Conservation (phyloP, 2,329 filamentous ascomycete species). For the Trichophyton schoenleinii region DNA sequence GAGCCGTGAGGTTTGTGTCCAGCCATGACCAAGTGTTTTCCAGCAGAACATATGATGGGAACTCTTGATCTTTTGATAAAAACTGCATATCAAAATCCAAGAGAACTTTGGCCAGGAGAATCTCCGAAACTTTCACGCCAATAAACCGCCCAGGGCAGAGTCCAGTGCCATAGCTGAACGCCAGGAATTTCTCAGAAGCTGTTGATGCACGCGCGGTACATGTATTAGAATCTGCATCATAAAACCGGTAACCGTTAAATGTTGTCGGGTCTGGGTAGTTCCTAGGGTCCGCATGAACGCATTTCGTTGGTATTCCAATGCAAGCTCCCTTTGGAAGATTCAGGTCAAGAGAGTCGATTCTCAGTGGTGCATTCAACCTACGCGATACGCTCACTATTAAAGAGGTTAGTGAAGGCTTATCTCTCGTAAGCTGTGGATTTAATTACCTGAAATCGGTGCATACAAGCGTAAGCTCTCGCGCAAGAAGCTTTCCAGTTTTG, state of each 20-base stretch:
- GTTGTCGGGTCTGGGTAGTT: not conserved
- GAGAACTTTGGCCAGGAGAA: not conserved
- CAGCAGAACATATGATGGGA: not conserved
- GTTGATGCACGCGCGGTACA: not conserved
- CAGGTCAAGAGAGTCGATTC: not conserved
- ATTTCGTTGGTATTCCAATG: not conserved
- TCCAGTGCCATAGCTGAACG: not conserved
- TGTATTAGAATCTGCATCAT: not conserved
- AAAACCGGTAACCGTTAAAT: not conserved
- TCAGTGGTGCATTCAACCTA: not conserved
- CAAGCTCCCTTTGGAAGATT: not conserved
- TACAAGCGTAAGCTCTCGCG: not conserved
- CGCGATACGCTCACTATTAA: not conserved
- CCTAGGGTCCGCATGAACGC: not conserved
- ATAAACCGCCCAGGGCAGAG: slow-evolving; percentile 3
- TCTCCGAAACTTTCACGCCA: not conserved
- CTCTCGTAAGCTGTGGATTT: not conserved
- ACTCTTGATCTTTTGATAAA: not conserved
- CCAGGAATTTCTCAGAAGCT: not conserved
- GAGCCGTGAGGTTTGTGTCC: not conserved
- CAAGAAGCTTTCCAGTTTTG: not conserved
- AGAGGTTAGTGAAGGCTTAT: not conserved
- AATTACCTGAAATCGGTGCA: not conserved
- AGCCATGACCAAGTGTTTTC: not conserved
- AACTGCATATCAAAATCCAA: not conserved